phyloP scores from a whole-genome alignment of 176 grass and related monocot genomes.

The Microstegium vimineum region DNA sequence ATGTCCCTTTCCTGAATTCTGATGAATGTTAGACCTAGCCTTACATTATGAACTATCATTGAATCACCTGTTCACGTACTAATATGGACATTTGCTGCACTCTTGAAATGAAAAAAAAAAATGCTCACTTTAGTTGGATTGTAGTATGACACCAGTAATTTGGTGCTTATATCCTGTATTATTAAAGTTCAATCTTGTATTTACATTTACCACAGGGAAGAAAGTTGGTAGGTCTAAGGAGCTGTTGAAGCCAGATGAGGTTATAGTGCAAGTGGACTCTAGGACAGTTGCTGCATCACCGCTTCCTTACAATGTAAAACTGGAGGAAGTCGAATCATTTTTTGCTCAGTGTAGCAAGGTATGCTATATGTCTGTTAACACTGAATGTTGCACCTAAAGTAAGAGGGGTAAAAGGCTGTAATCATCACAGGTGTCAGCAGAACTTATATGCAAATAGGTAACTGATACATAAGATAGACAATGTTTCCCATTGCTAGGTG shows the following conservation, averaged over 20 bases:
- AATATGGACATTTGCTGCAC: background rate
- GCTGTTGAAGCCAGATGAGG: conserved; percentile 65
- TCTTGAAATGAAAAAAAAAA: background rate
- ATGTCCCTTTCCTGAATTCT: background rate
- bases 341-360: conserved; percentile 73
- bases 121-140: background rate
- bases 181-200: conserved; percentile 5
- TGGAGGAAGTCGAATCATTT: conserved; percentile 78
- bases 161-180: conserved; percentile 3
- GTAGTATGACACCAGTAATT: background rate
- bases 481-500: background rate
- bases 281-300: conserved; percentile 81
- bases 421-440: background rate
- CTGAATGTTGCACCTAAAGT: background rate
- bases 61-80: background rate
- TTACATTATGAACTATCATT: background rate
- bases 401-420: background rate
- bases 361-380: conserved; percentile 1
- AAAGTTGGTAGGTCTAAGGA: conserved; percentile 66
- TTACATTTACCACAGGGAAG: conserved; percentile 59
- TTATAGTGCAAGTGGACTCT: conserved; percentile 71
- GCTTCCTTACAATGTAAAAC: conserved; percentile 74
- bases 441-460: conserved; percentile 10
- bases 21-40: background rate
- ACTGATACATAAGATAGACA: background rate